Base-by-base conservation (phyloP, 768 basidiomycete species). In the Mycena galericulata region DNA sequence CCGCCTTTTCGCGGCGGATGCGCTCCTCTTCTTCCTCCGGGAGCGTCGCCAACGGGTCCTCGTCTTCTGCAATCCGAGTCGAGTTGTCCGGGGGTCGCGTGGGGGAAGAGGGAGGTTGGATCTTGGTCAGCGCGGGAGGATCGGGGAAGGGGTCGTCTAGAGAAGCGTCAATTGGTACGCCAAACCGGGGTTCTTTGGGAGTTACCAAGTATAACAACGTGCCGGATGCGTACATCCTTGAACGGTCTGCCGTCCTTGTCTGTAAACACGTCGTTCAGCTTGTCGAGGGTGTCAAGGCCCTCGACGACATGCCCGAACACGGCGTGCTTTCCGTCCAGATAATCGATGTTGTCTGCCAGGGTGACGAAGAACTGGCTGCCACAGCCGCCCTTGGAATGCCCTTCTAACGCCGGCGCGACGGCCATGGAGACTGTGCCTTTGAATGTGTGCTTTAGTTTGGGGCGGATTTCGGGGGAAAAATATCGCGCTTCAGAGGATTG, bases 361-460 rank as follows among this genome's bases (percentile, higher is more conserved):
- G 98, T 99, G 75, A 99, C 88, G 80, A 98, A 99, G 84, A 99
- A 99, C 75, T 99, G 98, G 73, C 92, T 94, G 14, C 96, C 97
- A 72, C 95, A 96, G 17, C 96, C 92, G n/a, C 88, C 92, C 32
- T 84, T 84, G 68, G 82, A 81, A 51, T 88, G 82, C 4, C 86
- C 89, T 56, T 89, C 90, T 15, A 92, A 71, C 1, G 89, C 83
- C n/a, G 96, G 96, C 3, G 97, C 94, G 12, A 98, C 90, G 10
- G 98, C 98, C 98, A 99, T 99, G 0, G 96, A 98, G 18, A 99
- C 93, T 0, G 96, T 98, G 22, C 98, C 98, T 72, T 88, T 90
- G 11, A 83, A 80, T 0, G 84, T 85, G 76, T 99, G 98, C 79
- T 98, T 98, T 67, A 98, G 85, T 64, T 86, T 88, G 1, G 94